phyloP scores from a whole-genome alignment of 2,329 filamentous ascomycete species.

The Teratosphaeria viscida region DNA sequence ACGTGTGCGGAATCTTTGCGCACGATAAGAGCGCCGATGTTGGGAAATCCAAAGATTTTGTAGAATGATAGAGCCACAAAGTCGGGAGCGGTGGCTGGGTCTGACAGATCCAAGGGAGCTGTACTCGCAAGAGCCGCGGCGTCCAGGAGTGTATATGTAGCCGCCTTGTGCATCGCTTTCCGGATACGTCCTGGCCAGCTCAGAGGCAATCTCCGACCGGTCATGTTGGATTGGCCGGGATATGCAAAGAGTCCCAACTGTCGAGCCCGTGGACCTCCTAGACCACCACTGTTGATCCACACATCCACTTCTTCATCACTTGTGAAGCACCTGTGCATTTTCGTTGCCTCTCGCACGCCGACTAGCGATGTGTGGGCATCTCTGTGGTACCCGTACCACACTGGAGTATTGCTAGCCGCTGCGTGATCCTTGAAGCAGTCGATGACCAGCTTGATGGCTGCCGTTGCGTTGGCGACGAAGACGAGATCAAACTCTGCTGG shows the following conservation, averaged over 20 bases:
- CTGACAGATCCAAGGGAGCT: slow-evolving; percentile 45
- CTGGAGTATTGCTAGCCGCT: slow-evolving; percentile 34
- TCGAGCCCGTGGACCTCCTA: slow-evolving; percentile 21
- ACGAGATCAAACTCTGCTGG: slow-evolving; percentile 50
- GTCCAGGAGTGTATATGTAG: slow-evolving; percentile 46
- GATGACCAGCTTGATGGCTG: slow-evolving; percentile 51
- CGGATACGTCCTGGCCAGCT: slow-evolving; percentile 26
- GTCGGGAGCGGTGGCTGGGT: slow-evolving; percentile 45
- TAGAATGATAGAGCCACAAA: slow-evolving; percentile 53
- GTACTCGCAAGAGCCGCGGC: slow-evolving; percentile 57
- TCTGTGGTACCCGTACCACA: slow-evolving; percentile 52
- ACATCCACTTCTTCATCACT: slow-evolving; percentile 30
- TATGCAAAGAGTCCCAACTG: slow-evolving; percentile 28
- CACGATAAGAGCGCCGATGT: slow-evolving; percentile 51
- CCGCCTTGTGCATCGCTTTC: slow-evolving; percentile 24
- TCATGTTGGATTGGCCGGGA: slow-evolving; percentile 33
- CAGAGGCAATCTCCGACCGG: slow-evolving; percentile 26
- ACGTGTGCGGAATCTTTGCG: slow-evolving; percentile 46
- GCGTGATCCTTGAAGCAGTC: slow-evolving; percentile 47
- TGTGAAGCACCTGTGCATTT: slow-evolving; percentile 29
- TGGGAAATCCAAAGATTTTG: slow-evolving; percentile 58
- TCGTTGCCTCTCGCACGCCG: slow-evolving; percentile 25
- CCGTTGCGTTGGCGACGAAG: slow-evolving; percentile 53
- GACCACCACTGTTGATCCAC: slow-evolving; percentile 33
- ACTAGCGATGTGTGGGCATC: slow-evolving; percentile 52